Evolutionary conservation across 106 monocot genomes (phyloP).

Genomic region (Dendrobium nobile): DNA sequence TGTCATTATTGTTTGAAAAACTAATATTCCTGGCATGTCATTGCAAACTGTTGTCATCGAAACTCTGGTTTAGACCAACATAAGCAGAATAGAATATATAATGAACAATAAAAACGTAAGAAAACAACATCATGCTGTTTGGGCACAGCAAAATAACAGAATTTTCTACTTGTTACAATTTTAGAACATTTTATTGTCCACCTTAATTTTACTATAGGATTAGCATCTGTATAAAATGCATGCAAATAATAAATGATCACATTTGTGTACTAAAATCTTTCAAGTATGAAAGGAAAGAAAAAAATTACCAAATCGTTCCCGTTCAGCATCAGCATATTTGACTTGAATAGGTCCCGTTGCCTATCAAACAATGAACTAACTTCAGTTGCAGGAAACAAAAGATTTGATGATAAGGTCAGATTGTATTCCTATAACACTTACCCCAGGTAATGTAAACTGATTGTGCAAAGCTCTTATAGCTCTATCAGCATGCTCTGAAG

Average conservation of each 20-base stretch:
- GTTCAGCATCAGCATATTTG: slow-evolving; percentile 91
- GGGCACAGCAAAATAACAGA: neutral
- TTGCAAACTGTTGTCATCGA: neutral
- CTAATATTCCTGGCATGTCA: neutral
- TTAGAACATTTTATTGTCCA: neutral
- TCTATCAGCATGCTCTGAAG: slow-evolving; percentile 86
- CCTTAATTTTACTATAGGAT: neutral
- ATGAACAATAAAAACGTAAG: neutral
- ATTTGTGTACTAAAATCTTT: neutral
- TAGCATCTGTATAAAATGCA: neutral
- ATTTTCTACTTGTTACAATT: neutral
- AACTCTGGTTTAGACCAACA: neutral
- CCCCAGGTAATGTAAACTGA: slow-evolving; percentile 86
- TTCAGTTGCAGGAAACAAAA: slow-evolving; percentile 6
- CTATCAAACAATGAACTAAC: slow-evolving; percentile 20
- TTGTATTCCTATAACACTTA: slow-evolving; percentile 23
- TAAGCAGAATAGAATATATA: neutral
- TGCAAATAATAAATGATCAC: neutral
- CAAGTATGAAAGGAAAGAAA: slow-evolving; percentile 2
- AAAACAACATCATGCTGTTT: neutral
- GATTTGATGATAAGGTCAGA: neutral
- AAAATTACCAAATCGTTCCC: slow-evolving; percentile 76
- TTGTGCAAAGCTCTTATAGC: slow-evolving; percentile 92
- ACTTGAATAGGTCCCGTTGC: slow-evolving; percentile 87
- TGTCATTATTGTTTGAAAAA: no score